Conservation (phyloP, 1,284 basidiomycete species). For the Ganoderma meredithae region DNA sequence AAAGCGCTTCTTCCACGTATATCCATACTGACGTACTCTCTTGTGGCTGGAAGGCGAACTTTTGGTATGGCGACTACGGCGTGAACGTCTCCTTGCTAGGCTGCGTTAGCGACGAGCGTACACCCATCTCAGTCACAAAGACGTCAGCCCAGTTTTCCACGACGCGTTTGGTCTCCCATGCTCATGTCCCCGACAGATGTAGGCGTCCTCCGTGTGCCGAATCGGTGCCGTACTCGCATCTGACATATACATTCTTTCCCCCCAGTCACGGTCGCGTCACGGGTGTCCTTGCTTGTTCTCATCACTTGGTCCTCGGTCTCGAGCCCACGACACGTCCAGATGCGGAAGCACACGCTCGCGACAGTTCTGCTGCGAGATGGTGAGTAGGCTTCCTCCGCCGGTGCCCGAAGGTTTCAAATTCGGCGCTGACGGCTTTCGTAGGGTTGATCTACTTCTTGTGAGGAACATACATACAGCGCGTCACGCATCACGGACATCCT, state of each 20-base stretch:
- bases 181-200: background rate
- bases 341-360: background rate
- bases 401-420: background rate
- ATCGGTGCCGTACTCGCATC: background rate
- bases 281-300: slow-evolving; percentile 4
- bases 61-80: background rate
- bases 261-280: slow-evolving; percentile 9
- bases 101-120: background rate
- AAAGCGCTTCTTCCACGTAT: background rate
- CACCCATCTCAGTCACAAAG: background rate
- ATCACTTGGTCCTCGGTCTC: slow-evolving; percentile 5
- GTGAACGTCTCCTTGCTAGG: background rate
- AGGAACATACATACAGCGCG: background rate
- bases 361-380: slow-evolving; percentile 8
- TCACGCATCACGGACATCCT: background rate
- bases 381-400: background rate
- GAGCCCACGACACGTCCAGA: background rate
- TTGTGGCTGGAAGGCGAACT: background rate
- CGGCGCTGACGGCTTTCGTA: background rate
- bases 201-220: background rate
- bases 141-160: background rate
- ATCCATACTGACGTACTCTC: background rate
- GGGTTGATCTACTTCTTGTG: background rate
- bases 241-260: background rate
- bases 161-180: background rate